Evolutionary conservation across 495 filamentous ascomycete species (phyloP).

Genomic region (Evernia prunastri): DNA sequence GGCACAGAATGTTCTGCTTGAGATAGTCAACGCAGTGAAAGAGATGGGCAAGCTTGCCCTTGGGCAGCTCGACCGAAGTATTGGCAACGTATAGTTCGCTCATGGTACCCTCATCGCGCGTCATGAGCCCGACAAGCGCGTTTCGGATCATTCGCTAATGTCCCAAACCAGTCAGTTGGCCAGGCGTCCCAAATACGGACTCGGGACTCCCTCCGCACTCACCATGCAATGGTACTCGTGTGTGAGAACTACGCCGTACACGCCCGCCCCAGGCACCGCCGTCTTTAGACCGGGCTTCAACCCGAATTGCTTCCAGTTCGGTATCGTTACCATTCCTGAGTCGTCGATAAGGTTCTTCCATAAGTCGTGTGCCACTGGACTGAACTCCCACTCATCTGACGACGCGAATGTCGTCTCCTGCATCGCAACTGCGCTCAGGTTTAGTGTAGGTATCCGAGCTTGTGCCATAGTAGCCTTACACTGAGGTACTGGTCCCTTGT

Average conservation of each 20-base stretch:
- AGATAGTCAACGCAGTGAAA: conserved; percentile 11
- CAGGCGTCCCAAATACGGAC: background rate
- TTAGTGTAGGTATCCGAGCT: background rate
- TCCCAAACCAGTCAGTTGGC: background rate
- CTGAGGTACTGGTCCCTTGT: background rate
- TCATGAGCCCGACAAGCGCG: background rate
- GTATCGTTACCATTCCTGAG: background rate
- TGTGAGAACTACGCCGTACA: conserved; percentile 5
- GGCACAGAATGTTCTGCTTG: conserved; percentile 1
- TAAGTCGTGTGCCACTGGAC: conserved; percentile 1
- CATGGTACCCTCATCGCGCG: background rate
- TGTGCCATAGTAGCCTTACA: background rate
- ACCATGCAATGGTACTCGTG: conserved; percentile 9
- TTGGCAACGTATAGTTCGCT: background rate
- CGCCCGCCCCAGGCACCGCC: background rate
- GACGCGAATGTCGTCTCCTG: background rate
- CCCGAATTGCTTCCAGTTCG: conserved; percentile 3
- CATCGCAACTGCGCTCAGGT: background rate
- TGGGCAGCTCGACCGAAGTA: background rate
- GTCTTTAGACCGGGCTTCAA: conserved; percentile 5
- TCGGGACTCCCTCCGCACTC: background rate
- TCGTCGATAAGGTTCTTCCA: background rate
- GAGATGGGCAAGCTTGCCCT: background rate
- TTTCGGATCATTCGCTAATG: conserved; percentile 5
- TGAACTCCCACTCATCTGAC: conserved; percentile 1